Evolutionary conservation across 345 rosid species (phyloP), one percentile per base, ranked within the genome.

Genomic region (Eucalyptus curtisii): DNA sequence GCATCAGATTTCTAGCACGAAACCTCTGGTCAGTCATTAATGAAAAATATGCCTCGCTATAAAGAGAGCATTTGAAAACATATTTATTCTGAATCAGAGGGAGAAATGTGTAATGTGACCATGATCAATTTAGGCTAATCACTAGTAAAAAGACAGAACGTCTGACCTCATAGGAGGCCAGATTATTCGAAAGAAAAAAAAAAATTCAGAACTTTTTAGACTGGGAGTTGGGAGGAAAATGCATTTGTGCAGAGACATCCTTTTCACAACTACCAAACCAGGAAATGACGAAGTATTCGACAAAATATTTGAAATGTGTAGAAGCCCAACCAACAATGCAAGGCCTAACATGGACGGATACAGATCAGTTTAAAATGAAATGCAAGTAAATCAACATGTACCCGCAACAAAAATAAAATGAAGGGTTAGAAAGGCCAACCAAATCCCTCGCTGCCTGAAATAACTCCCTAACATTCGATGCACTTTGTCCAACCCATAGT

Each of bases 381-480:
- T 15, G 48, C 7, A 68, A 68, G 44, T 8, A 59, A 47, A 87
- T 71, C 81, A 45, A 47, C 48, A n/a, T 30, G 12, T 13, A 13
- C 50, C 16, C 47, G 80, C 10, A 88, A 47, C 49, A 59, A 57
- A 81, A 89, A 91, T 88, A 76, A 79, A 44, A 64, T 25, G 24
- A 80, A 66, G 86, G 87, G 88, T 66, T 84, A 88, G 86, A 64
- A 79, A 87, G 92, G 89, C 90, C 90, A 91, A 97, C 99, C 98
- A 97, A 89, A 91, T 96, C 98, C 92, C 99, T 95, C 48, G 98
- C 98, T 84, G 98, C 94, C 91, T 96, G 98, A 93, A 97, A 97
- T 93, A 97, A 95, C 93, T 97, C 98, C 91, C 98, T 95, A 91
- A 96, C 96, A 92, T 97, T 97, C 13, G 97, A 96, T 84, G 4